These are phyloP conservation scores for Chenopodium album DNA, from an alignment of 148 eudicot species.

Conservation along the genomic window DNA sequence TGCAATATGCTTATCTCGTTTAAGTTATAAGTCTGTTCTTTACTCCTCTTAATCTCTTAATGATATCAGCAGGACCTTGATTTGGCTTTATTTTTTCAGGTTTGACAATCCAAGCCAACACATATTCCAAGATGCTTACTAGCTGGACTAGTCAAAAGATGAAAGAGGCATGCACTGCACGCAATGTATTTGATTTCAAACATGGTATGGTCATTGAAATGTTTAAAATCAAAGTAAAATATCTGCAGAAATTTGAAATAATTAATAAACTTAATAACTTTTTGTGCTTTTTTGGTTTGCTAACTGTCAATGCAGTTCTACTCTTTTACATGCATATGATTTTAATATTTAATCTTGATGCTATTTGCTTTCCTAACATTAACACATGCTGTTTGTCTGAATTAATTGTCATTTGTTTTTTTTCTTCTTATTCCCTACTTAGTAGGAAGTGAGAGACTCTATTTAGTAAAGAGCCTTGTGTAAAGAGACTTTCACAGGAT, in stretches of 20 bases:
- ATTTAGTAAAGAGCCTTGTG: too few relatives aligned
- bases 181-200: conserved; percentile 85
- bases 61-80: not conserved
- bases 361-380: not conserved
- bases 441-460: too few relatives aligned
- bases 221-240: not conserved
- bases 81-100: conserved; percentile 43
- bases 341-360: not conserved
- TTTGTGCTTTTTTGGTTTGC: not conserved
- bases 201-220: conserved; percentile 51
- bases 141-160: conserved; percentile 98
- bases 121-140: conserved; percentile 89
- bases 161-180: conserved; percentile 68
- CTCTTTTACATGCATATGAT: not conserved
- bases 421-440: too few relatives aligned
- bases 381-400: too few relatives aligned
- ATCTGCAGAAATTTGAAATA: not conserved
- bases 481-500: too few relatives aligned
- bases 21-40: not conserved
- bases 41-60: not conserved
- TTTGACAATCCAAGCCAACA: conserved; percentile 90
- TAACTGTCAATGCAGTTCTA: not conserved
- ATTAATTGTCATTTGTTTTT: too few relatives aligned
- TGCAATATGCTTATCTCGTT: not conserved
- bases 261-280: not conserved